A percentile compares a stretch with the other conserved stretches of the same genome.
Evolutionary conservation across 2,329 filamentous ascomycete genomes (phyloP).

Genomic region (Penicillium psychrosexuale): DNA sequence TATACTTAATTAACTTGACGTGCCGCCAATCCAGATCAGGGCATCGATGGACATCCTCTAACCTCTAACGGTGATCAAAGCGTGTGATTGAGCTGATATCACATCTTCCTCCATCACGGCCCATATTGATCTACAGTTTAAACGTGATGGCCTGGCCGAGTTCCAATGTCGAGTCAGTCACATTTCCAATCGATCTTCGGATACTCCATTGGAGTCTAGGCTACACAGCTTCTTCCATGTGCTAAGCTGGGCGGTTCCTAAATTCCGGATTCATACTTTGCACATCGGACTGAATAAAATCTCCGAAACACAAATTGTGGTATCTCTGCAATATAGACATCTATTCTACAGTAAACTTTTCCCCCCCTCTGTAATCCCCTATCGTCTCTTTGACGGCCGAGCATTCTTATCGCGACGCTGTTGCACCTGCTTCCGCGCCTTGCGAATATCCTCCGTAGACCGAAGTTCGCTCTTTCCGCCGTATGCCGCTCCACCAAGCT

Average conservation of each 20-base stretch:
- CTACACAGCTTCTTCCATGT: constrained; percentile 6
- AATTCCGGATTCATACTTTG: not conserved
- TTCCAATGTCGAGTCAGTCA: not conserved
- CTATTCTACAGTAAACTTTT: constrained; percentile 9
- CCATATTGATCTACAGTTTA: constrained; percentile 1
- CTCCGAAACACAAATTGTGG: constrained; percentile 5
- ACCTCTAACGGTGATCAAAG: not conserved
- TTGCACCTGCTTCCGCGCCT: constrained; percentile 74
- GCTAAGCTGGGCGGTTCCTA: constrained; percentile 1
- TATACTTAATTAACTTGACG: not conserved
- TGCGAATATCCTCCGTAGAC: constrained; percentile 78
- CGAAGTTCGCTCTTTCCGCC: constrained; percentile 77
- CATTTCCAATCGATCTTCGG: constrained; percentile 1
- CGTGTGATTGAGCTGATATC: constrained; percentile 7
- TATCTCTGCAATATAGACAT: constrained; percentile 21
- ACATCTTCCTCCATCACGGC: constrained; percentile 1
- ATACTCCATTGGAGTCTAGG: not conserved
- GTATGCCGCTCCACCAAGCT: constrained; percentile 43
- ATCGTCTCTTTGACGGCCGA: constrained; percentile 61
- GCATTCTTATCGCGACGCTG: constrained; percentile 83
- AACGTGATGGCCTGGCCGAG: constrained; percentile 6
- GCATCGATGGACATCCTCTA: not conserved
- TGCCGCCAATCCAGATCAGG: not conserved
- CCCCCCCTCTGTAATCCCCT: not conserved
- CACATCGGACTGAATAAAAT: not conserved